Evolutionary conservation across 2,329 filamentous ascomycete species (phyloP).

Genomic region (Hymenoscyphus occultus): DNA sequence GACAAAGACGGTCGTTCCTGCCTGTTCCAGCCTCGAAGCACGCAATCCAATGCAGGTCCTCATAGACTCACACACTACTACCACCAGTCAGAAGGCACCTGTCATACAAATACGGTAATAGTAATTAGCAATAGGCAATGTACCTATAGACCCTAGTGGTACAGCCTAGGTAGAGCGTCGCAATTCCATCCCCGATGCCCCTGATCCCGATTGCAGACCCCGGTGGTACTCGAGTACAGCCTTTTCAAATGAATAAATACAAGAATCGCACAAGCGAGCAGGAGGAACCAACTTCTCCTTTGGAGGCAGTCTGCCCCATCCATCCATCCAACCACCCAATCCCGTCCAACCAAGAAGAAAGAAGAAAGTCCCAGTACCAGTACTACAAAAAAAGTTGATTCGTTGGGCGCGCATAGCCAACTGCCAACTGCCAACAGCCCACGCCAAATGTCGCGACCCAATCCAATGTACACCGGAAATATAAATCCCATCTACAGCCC

Average conservation of each 20-base stretch:
- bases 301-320: background rate
- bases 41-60: too few relatives aligned
- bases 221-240: too few relatives aligned
- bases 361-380: background rate
- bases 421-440: background rate
- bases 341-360: background rate
- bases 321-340: background rate
- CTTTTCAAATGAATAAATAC: background rate
- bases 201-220: too few relatives aligned
- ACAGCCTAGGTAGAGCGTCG: background rate
- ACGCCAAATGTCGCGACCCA: slow-evolving; percentile 7
- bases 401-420: background rate
- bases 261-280: background rate
- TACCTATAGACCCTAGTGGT: too few relatives aligned
- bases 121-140: slow-evolving; percentile 2
- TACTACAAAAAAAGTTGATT: slow-evolving; percentile 9
- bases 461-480: slow-evolving; percentile 24
- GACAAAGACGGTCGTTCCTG: too few relatives aligned
- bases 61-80: too few relatives aligned
- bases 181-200: background rate
- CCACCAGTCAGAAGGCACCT: too few relatives aligned
- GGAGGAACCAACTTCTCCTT: background rate
- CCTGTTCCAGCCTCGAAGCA: too few relatives aligned
- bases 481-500: slow-evolving; percentile 25
- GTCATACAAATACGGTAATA: background rate